These are phyloP conservation scores for Selenicereus undatus DNA, from an alignment of 148 eudicot species.

Conservation along the genomic window DNA sequence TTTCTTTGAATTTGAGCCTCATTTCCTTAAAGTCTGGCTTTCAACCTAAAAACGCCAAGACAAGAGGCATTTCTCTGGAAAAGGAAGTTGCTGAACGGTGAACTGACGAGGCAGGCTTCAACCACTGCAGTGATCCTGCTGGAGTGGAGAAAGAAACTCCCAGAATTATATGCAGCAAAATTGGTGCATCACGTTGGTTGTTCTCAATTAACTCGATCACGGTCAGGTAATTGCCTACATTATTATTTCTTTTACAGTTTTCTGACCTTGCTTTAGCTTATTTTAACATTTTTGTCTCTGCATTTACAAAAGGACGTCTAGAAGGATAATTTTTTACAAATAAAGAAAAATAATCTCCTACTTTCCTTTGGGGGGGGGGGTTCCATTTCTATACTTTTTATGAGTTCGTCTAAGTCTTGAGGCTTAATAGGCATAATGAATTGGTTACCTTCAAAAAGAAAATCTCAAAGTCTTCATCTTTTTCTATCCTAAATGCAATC, in stretches of 20 bases:
- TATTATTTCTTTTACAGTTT: neutral
- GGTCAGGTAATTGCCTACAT: neutral
- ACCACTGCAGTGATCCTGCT: neutral
- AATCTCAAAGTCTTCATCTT: neutral
- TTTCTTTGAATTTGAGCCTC: neutral
- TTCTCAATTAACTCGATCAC: neutral
- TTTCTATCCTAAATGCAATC: neutral
- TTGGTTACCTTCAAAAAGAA: neutral
- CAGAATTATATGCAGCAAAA: no score
- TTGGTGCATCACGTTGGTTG: no score
- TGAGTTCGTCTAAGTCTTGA: no score
- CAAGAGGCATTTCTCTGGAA: constrained; percentile 16
- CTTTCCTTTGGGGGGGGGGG: no score
- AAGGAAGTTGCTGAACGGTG: neutral
- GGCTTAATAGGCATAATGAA: neutral
- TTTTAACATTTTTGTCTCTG: neutral
- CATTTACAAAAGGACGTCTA: neutral
- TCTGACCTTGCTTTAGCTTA: neutral
- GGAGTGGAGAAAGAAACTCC: neutral
- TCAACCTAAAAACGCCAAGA: neutral
- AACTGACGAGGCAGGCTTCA: constrained; percentile 1
- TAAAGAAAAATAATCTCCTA: neutral
- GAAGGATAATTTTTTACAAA: neutral
- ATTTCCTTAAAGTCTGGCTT: neutral
- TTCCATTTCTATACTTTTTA: no score